Evolutionary conservation across 2,329 filamentous ascomycete genomes (phyloP).

Genomic region (Exserohilum turcica): DNA sequence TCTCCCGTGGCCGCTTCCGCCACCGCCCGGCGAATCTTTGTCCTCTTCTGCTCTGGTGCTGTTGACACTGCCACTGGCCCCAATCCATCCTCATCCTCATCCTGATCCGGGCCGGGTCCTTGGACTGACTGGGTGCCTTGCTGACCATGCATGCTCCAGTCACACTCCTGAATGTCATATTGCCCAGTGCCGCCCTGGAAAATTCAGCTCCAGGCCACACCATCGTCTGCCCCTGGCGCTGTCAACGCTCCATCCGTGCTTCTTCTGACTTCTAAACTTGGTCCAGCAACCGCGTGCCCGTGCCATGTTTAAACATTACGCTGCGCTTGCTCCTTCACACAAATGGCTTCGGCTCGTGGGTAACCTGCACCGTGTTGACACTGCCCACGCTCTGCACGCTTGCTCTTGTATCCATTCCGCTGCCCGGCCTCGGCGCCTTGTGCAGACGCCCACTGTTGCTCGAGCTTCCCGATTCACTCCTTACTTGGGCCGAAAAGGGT

Average conservation of each 20-base stretch:
- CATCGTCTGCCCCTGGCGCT: neutral
- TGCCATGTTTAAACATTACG: neutral
- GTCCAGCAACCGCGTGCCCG: neutral
- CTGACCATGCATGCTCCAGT: too few species aligned
- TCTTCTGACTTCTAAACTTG: too few species aligned
- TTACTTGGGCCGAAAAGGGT: constrained; percentile 8
- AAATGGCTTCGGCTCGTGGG: constrained; percentile 32
- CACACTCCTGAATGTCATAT: neutral
- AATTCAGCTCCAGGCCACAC: neutral
- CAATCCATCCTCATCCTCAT: too few species aligned
- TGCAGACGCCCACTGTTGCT: constrained; percentile 12
- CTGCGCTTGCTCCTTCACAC: constrained; percentile 17
- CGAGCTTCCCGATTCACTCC: constrained; percentile 22
- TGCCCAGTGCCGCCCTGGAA: neutral
- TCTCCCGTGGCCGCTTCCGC: too few species aligned
- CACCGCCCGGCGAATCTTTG: neutral
- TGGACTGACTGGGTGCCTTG: too few species aligned
- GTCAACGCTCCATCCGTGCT: neutral
- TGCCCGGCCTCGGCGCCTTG: constrained; percentile 4
- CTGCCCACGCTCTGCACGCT: constrained; percentile 25
- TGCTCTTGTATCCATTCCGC: constrained; percentile 11
- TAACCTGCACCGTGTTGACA: constrained; percentile 16
- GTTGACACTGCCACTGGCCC: too few species aligned
- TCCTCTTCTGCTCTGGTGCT: neutral
- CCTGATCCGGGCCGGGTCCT: too few species aligned